Evolutionary conservation across 73 alveolate genomes (phyloP), one percentile per base, ranked within the genome.

Genomic region (Paramecium sonneborni): DNA sequence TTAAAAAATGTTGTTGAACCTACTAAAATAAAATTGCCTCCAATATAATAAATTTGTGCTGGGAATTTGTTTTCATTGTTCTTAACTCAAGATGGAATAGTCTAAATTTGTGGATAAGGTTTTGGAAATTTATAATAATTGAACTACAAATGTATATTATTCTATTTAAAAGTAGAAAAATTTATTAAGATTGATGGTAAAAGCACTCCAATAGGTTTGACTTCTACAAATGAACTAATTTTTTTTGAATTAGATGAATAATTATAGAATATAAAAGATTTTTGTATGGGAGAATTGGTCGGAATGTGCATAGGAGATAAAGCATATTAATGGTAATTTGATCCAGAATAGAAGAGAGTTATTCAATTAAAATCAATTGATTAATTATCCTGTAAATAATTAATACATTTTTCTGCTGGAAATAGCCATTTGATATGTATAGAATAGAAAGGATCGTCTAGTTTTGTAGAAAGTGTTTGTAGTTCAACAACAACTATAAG

Each of bases 401-500:
- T 74, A 23, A 21, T 74, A 37, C 37, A 74, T 74, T 74, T 74
- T 34, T 37, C 67, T 10, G 57, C 87, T 35, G 87, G 87, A 0
- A 39, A 74, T 74, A 23, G 67, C 32, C 58, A 74, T 34, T 21
- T 74, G 32, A 37, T 74, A 34, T 34, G 67, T 37, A 28, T 74
- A 30, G 87, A 39, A 37, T 23, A 74, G 12, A 62, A 62, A 28
- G 39, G 48, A 26, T 52, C 68, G 1, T 62, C 84, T 23, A 23
- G 46, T 1, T 62, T 62, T 74, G 32, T 74, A 32, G 58, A 39
- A 39, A 74, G 87, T 34, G 67, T 62, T 6, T 62, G 48, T 6
- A 62, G 84, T 62, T 62, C 84, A 26, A 62, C 84, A 1, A 62
- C 84, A 62, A 62, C 84, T 62, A 21, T 74, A n/a, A 74, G 87